Base-by-base conservation (phyloP, 179 eudicot species). In the Drosera spatulata region DNA sequence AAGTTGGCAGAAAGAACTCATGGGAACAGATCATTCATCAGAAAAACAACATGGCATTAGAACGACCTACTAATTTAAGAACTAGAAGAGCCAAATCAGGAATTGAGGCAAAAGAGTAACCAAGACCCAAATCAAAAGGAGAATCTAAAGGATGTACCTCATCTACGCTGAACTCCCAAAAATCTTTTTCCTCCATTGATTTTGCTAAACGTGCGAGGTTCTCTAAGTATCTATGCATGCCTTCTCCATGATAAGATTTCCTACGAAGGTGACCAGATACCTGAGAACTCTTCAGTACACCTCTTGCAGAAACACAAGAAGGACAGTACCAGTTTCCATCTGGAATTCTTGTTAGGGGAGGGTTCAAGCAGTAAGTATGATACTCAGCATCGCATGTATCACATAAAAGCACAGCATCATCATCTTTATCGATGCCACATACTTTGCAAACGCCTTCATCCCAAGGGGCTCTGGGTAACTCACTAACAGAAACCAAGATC, bases 321-420 rank as follows among this genome's bases (percentile, higher is more conserved):
- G 96, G 99, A 69, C 99, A 93, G 64, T 88, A 89, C 99, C 99
- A 93, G 65, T 86, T 86, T 56, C 96, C 96, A 62, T 82, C 95
- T 0, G 99, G 99, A 56, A 93, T 86, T 73, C 81, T 89, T 7
- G 80, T 75, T 51, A 93, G 96, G 54, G 99, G 95, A 62, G 99
- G 96, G 70, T 73, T 73, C 68, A 89, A 76, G 76, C 95, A 86
- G 71, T 89, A 89, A 6, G 87, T 84, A 60, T 93, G 99, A 69
- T 93, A 89, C 69, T 89, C 99, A 0, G 96, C 85, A 74, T 93
- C 96, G 77, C 99, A 93, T 13, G 79, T 79, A 78, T 93, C 99
- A 72, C 99, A 93, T 69, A 93, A 56, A 51, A 89, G 77, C 63
- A 93, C 96, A 70, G 85, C 81, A 68, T 84, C 90, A 63, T 93